These are phyloP conservation scores for Pseudoturritis turrita DNA, from an alignment of 345 rosid genomes.

Conservation along the genomic window DNA sequence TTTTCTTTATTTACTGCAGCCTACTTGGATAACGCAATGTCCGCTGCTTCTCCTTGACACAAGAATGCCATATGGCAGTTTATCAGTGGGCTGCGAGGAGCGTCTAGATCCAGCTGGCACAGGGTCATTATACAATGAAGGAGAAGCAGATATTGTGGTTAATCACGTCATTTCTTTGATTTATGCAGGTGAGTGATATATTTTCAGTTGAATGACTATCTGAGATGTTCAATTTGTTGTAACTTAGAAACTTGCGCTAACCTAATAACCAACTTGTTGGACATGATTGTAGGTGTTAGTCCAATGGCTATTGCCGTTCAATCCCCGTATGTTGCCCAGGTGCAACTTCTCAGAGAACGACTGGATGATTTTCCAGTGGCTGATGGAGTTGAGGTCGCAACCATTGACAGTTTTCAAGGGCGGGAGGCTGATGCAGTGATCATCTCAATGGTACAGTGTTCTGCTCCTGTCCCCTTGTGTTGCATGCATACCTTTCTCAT, in stretches of 20 bases:
- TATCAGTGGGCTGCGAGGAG: conserved; percentile 87
- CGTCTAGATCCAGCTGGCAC: conserved; percentile 97
- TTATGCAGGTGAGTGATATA: conserved; percentile 54
- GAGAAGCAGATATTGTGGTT: conserved; percentile 93
- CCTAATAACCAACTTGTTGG: neutral
- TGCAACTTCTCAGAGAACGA: conserved; percentile 84
- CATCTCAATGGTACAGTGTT: conserved; percentile 77
- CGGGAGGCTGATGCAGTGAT: conserved; percentile 96
- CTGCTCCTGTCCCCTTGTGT: neutral
- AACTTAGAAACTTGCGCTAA: neutral
- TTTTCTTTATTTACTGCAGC: conserved; percentile 43
- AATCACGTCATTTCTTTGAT: conserved; percentile 76
- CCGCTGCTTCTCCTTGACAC: conserved; percentile 94
- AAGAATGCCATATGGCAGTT: conserved; percentile 91
- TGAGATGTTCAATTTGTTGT: neutral
- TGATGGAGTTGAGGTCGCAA: conserved; percentile 85
- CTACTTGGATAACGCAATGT: conserved; percentile 87
- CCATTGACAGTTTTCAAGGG: conserved; percentile 96
- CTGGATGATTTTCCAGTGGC: conserved; percentile 79
- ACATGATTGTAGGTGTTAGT: conserved; percentile 59
- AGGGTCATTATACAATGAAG: conserved; percentile 92
- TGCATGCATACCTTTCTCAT: neutral
- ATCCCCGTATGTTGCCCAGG: conserved; percentile 98
- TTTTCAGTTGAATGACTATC: neutral
- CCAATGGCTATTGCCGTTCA: conserved; percentile 81